A percentile compares a stretch with the other conserved stretches of the same genome.
Evolutionary conservation across 768 basidiomycete species (phyloP).

Genomic region (Suillus decipiens): DNA sequence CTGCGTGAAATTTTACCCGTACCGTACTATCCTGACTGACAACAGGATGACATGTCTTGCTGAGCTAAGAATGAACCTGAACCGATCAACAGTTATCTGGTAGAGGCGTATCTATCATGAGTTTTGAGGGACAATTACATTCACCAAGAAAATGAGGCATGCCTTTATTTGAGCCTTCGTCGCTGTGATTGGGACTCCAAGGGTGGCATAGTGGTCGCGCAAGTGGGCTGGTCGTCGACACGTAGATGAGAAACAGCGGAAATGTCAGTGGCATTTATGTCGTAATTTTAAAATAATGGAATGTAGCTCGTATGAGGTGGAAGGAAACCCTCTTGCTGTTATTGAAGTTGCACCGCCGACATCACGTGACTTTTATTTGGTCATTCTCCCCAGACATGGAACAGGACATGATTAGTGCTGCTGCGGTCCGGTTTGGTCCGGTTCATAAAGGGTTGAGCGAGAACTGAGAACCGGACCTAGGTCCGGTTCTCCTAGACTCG

Average conservation of each 20-base stretch:
- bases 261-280: not conserved
- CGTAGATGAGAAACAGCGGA: constrained; percentile 25
- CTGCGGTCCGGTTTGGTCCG: too few relatives aligned
- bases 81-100: constrained; percentile 15
- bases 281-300: not conserved
- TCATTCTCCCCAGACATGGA: too few relatives aligned
- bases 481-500: too few relatives aligned
- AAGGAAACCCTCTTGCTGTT: not conserved
- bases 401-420: too few relatives aligned
- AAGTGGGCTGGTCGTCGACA: constrained; percentile 14
- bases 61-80: constrained; percentile 35
- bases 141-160: not conserved
- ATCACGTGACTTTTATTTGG: constrained; percentile 5
- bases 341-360: not conserved
- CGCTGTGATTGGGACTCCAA: constrained; percentile 28
- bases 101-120: constrained; percentile 31
- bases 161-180: constrained; percentile 37
- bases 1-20: constrained; percentile 42
- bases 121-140: constrained; percentile 8
- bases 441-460: too few relatives aligned
- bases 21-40: constrained; percentile 39
- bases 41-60: constrained; percentile 51
- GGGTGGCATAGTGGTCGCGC: constrained; percentile 30
- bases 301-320: constrained; percentile 2
- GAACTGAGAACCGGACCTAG: too few relatives aligned